These are phyloP conservation scores for Penicillium coprophilum DNA, from an alignment of 495 filamentous ascomycete species.

Conservation along the genomic window DNA sequence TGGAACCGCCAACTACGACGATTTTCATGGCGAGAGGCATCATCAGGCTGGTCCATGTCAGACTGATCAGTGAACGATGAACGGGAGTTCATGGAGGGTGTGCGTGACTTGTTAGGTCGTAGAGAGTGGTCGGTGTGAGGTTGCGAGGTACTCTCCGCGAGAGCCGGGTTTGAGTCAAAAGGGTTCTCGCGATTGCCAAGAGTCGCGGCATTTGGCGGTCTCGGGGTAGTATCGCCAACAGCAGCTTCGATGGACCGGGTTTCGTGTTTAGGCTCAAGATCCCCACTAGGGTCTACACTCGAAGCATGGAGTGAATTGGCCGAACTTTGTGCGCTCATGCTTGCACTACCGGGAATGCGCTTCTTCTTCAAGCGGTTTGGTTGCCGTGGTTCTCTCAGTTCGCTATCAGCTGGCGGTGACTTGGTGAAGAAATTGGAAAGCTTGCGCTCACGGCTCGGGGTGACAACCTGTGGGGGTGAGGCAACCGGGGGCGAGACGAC, in stretches of 20 bases:
- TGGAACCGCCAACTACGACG: slow-evolving; percentile 72
- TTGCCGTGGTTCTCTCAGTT: slow-evolving; percentile 58
- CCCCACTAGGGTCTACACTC: slow-evolving; percentile 28
- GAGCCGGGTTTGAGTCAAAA: slow-evolving; percentile 24
- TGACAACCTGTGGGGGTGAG: slow-evolving; percentile 47
- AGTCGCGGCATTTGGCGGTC: slow-evolving; percentile 27
- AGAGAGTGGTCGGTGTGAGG: slow-evolving; percentile 50
- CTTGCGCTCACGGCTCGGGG: slow-evolving; percentile 69
- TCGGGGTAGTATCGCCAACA: slow-evolving; percentile 36
- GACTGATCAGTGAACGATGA: slow-evolving; percentile 77
- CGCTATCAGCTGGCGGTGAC: slow-evolving; percentile 56
- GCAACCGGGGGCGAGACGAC: slow-evolving; percentile 29
- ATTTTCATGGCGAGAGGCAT: slow-evolving; percentile 56
- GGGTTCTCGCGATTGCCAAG: slow-evolving; percentile 24
- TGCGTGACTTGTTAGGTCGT: slow-evolving; percentile 62
- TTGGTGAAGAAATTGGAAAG: slow-evolving; percentile 66
- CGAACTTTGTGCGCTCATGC: slow-evolving; percentile 84
- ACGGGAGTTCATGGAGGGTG: slow-evolving; percentile 65
- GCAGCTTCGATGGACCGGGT: slow-evolving; percentile 17
- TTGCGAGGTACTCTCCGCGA: slow-evolving; percentile 20
- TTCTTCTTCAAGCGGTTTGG: slow-evolving; percentile 88
- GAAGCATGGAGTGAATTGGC: slow-evolving; percentile 63
- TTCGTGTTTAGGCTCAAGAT: slow-evolving; percentile 23
- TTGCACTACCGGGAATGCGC: slow-evolving; percentile 67
- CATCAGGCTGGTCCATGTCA: slow-evolving; percentile 70